A percentile compares a stretch with the other conserved stretches of the same genome.
phyloP scores from a whole-genome alignment of 1,284 basidiomycete genomes.

The Ustilago bromivora region DNA sequence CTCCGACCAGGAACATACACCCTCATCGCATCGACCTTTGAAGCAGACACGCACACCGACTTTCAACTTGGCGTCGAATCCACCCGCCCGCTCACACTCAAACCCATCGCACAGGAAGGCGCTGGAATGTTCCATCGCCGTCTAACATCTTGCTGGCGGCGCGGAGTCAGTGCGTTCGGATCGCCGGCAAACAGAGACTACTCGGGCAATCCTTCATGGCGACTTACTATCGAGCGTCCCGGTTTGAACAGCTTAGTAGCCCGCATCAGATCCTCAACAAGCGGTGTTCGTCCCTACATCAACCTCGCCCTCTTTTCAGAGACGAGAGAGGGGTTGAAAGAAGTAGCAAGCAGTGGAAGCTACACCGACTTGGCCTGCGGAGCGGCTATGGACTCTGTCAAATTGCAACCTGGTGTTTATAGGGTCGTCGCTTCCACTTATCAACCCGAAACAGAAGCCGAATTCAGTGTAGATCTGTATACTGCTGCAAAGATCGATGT shows the following conservation, averaged over 20 bases:
- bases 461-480: constrained; percentile 47
- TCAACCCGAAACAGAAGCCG: constrained; percentile 16
- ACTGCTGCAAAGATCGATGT: constrained; percentile 29
- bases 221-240: constrained; percentile 70
- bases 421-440: constrained; percentile 43
- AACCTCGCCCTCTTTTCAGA: constrained; percentile 30
- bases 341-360: constrained; percentile 35
- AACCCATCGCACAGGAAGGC: constrained; percentile 77
- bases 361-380: constrained; percentile 50
- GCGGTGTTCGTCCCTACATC: constrained; percentile 23
- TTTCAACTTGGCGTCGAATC: constrained; percentile 77
- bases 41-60: constrained; percentile 77
- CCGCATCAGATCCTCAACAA: constrained; percentile 6
- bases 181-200: constrained; percentile 77
- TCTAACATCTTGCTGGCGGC: constrained; percentile 73
- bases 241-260: constrained; percentile 13
- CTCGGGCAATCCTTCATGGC: constrained; percentile 78
- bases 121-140: constrained; percentile 87
- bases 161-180: constrained; percentile 77
- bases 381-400: constrained; percentile 21
- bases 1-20: constrained; percentile 78
- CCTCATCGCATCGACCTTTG: constrained; percentile 83
- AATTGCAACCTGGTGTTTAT: constrained; percentile 29
- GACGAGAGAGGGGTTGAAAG: background rate
- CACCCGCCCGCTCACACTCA: constrained; percentile 72